Evolutionary conservation across 2,329 filamentous ascomycete species (phyloP).

Genomic region (Aspergillus ruber): DNA sequence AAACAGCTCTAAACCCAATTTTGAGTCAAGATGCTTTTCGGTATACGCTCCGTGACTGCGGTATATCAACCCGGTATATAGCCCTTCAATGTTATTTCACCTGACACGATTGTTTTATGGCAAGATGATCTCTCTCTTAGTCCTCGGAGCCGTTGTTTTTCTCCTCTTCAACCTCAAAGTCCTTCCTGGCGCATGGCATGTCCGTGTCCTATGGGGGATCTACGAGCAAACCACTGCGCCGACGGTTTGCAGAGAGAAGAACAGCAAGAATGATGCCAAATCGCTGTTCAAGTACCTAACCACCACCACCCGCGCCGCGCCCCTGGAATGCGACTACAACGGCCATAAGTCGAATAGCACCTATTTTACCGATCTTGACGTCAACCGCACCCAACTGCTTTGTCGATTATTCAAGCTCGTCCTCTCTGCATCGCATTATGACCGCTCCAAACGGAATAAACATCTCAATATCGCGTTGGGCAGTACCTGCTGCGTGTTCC

Average conservation of each 20-base stretch:
- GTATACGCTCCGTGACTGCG: no score
- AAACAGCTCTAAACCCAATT: no score
- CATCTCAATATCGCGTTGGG: conserved; percentile 57
- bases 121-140: background rate
- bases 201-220: conserved; percentile 3
- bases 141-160: background rate
- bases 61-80: no score
- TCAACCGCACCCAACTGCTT: conserved; percentile 10
- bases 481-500: conserved; percentile 61
- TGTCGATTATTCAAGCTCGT: conserved; percentile 2
- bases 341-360: conserved; percentile 16
- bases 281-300: conserved; percentile 2
- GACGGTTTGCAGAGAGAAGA: background rate
- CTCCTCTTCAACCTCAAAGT: conserved; percentile 1
- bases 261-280: background rate
- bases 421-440: conserved; percentile 2
- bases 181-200: conserved; percentile 6
- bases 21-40: no score
- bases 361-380: conserved; percentile 14
- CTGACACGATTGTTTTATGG: background rate
- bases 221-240: conserved; percentile 1
- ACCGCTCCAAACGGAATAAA: background rate
- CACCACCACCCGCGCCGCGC: conserved; percentile 2
- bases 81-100: no score
- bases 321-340: conserved; percentile 14